Conservation (phyloP, 345 rosid species). For the Eutrema yunnanense region DNA sequence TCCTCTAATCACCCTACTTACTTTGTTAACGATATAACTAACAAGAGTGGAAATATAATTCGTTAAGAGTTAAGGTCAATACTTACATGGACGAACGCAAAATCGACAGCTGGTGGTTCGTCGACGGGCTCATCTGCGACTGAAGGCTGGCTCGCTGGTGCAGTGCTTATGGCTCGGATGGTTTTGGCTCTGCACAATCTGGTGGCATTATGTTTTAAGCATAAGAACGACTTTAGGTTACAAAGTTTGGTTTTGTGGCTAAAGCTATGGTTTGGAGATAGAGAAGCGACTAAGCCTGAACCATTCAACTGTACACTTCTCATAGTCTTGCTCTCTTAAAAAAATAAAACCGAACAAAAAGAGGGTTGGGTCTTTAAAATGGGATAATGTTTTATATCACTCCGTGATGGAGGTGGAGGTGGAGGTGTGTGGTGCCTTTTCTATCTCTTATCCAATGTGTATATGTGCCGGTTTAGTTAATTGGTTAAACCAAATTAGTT, state of each 20-base stretch:
- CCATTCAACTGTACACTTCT: conserved; percentile 51
- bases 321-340: conserved; percentile 36
- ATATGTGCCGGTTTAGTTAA: not conserved
- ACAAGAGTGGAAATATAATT: not conserved
- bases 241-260: conserved; percentile 15
- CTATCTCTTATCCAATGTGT: conserved; percentile 37
- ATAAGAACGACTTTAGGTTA: conserved; percentile 11
- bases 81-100: conserved; percentile 87
- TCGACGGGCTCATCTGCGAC: conserved; percentile 28
- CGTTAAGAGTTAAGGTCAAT: not conserved
- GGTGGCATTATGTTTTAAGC: conserved; percentile 21
- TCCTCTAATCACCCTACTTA: not conserved
- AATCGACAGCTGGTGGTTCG: conserved; percentile 55
- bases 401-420: conserved; percentile 4
- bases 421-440: conserved; percentile 32
- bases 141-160: conserved; percentile 35
- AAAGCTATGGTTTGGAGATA: conserved; percentile 21
- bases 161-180: conserved; percentile 45
- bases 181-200: conserved; percentile 22
- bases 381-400: conserved; percentile 19
- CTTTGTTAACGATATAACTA: not conserved
- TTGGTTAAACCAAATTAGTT: not conserved
- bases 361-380: not conserved
- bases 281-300: conserved; percentile 43
- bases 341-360: not conserved